Evolutionary conservation across 768 basidiomycete species (phyloP).

Genomic region (Austroboletus eburneus): DNA sequence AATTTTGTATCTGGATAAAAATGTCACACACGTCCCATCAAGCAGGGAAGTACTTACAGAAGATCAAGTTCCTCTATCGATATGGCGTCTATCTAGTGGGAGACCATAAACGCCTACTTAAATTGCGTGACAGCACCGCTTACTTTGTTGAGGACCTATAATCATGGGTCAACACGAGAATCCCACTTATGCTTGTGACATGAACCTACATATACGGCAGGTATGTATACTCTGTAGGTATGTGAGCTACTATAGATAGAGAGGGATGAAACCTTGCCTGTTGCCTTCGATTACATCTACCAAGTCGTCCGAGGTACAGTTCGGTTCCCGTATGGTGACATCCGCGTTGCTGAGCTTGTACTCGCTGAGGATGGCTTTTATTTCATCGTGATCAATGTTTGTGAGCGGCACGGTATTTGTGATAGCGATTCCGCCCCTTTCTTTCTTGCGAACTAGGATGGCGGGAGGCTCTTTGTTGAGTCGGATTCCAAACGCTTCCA

Average conservation of each 20-base stretch:
- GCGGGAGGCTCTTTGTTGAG: slow-evolving; percentile 93
- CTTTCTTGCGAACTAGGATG: slow-evolving; percentile 78
- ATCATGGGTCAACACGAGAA: not conserved
- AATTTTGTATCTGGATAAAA: slow-evolving; percentile 71
- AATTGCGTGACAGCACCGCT: slow-evolving; percentile 2
- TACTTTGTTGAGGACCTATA: slow-evolving; percentile 81
- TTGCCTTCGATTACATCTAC: slow-evolving; percentile 98
- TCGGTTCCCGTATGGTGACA: slow-evolving; percentile 88
- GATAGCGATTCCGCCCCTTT: slow-evolving; percentile 89
- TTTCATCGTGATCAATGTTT: slow-evolving; percentile 93
- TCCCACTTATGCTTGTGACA: not conserved
- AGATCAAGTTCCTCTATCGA: slow-evolving; percentile 97
- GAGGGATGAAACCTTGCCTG: slow-evolving; percentile 39
- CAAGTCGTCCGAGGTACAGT: slow-evolving; percentile 90
- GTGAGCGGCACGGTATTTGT: slow-evolving; percentile 96
- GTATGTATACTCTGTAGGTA: slow-evolving; percentile 78
- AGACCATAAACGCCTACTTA: slow-evolving; percentile 1
- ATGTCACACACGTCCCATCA: not conserved
- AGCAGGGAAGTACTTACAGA: slow-evolving; percentile 43
- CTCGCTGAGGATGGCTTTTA: slow-evolving; percentile 91
- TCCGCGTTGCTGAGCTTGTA: slow-evolving; percentile 88
- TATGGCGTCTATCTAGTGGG: slow-evolving; percentile 86
- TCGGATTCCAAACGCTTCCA: slow-evolving; percentile 98
- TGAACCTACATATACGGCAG: slow-evolving; percentile 75
- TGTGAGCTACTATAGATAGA: slow-evolving; percentile 3